Percentiles rank a stretch among this genome's conserved stretches.
Evolutionary conservation across 2,329 filamentous ascomycete species (phyloP).

Genomic region (Bipolaris sorokiniana): DNA sequence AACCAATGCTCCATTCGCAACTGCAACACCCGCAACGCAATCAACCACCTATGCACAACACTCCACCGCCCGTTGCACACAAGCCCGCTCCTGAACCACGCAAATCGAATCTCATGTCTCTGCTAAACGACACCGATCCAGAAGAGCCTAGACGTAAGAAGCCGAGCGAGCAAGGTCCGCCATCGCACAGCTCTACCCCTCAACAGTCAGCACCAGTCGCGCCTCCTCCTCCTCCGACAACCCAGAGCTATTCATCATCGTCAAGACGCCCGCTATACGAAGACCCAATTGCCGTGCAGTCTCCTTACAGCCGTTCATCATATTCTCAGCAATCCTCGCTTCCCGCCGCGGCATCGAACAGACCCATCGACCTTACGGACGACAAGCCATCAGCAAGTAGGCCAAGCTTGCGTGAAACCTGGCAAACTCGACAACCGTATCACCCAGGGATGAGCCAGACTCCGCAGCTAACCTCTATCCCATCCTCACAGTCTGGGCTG

Average conservation of each 20-base stretch:
- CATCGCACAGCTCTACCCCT: constrained; percentile 45
- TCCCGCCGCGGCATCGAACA: constrained; percentile 27
- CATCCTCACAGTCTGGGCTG: constrained; percentile 37
- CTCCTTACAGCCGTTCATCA: constrained; percentile 33
- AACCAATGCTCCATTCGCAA: constrained; percentile 29
- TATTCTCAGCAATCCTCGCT: constrained; percentile 38
- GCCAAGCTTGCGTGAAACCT: constrained; percentile 34
- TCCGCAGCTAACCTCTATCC: constrained; percentile 30
- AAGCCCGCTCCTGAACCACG: constrained; percentile 43
- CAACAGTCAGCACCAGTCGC: constrained; percentile 43
- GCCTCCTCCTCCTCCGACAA: constrained; percentile 32
- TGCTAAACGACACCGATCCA: constrained; percentile 49
- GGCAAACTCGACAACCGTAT: constrained; percentile 39
- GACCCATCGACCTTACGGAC: constrained; percentile 42
- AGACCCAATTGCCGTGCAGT: constrained; percentile 31
- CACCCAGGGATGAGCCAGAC: constrained; percentile 36
- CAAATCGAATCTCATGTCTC: constrained; percentile 47
- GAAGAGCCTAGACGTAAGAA: constrained; percentile 46
- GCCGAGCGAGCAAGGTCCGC: constrained; percentile 38
- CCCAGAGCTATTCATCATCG: constrained; percentile 29
- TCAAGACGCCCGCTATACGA: constrained; percentile 36
- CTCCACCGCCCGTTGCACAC: constrained; percentile 24
- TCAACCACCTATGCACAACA: constrained; percentile 28
- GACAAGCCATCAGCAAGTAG: constrained; percentile 34
- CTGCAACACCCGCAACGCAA: constrained; percentile 30